A percentile compares a stretch with the other conserved stretches of the same genome.
Evolutionary conservation across 2,329 filamentous ascomycete genomes (phyloP).

Genomic region (Colletotrichum tropicicola): DNA sequence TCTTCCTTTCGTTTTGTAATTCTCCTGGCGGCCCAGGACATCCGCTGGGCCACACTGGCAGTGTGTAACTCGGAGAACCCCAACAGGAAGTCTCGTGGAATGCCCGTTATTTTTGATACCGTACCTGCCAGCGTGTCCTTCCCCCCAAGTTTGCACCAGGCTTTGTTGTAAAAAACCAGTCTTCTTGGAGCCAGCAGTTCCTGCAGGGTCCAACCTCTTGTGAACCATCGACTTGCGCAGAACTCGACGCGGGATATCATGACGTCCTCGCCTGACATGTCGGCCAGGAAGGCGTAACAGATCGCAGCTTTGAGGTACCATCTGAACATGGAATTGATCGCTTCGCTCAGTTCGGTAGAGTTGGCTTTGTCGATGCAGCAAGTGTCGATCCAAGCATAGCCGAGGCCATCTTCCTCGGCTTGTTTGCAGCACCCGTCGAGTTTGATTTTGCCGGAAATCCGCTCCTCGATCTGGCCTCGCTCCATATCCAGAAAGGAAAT

Average conservation of each 20-base stretch:
- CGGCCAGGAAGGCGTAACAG: constrained; percentile 34
- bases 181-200: constrained; percentile 35
- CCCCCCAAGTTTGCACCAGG: constrained; percentile 30
- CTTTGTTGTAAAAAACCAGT: constrained; percentile 33
- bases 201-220: constrained; percentile 34
- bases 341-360: constrained; percentile 32
- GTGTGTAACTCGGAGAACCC: constrained; percentile 1
- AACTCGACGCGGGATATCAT: neutral
- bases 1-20: constrained; percentile 30
- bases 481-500: constrained; percentile 34
- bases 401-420: neutral
- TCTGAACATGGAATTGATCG: constrained; percentile 30
- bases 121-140: constrained; percentile 23
- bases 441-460: constrained; percentile 10
- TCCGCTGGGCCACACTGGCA: constrained; percentile 33
- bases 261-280: neutral
- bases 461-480: rapidly evolving
- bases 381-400: constrained; percentile 36
- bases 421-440: constrained; percentile 1
- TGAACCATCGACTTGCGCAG: constrained; percentile 33
- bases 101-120: constrained; percentile 40
- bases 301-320: constrained; percentile 31
- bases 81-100: constrained; percentile 29
- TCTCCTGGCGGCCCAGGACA: constrained; percentile 33
- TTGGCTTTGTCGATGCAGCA: constrained; percentile 37